Evolutionary conservation across 352 stramenopile genomes (phyloP).

Genomic region (Phytophthora constricta): DNA sequence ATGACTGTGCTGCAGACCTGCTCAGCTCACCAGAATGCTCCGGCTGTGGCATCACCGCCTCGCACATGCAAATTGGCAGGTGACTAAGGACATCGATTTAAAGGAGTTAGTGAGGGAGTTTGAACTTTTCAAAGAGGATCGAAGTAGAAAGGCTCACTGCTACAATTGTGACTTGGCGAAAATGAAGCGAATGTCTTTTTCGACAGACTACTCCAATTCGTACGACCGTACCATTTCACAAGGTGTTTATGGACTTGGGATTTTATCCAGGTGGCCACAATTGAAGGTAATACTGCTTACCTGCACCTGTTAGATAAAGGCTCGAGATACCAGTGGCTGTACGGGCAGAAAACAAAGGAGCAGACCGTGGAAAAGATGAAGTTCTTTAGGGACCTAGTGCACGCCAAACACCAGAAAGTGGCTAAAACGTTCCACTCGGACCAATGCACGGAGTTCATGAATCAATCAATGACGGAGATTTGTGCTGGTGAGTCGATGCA

Average conservation of each 20-base stretch:
- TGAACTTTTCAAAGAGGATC: neutral
- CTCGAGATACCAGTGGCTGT: slow-evolving; percentile 16
- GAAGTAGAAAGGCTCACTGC: neutral
- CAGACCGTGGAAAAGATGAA: slow-evolving; percentile 6
- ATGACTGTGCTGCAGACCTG: neutral
- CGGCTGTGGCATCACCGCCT: slow-evolving; percentile 7
- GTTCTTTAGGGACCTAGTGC: neutral
- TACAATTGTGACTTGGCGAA: slow-evolving; percentile 21
- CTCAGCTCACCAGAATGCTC: neutral
- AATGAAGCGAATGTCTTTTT: slow-evolving; percentile 23
- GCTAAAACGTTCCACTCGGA: slow-evolving; percentile 9
- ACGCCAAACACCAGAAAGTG: neutral
- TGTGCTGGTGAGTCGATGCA: slow-evolving; percentile 13
- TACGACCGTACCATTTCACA: slow-evolving; percentile 1
- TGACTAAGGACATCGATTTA: slow-evolving; percentile 4
- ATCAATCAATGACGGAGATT: neutral
- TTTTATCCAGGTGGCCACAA: neutral
- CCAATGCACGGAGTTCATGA: slow-evolving; percentile 4
- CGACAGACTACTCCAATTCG: neutral
- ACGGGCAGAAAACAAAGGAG: slow-evolving; percentile 16
- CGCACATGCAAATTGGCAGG: slow-evolving; percentile 11
- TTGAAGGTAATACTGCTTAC: slow-evolving; percentile 12
- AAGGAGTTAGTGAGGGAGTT: slow-evolving; percentile 10
- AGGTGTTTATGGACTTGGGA: slow-evolving; percentile 13
- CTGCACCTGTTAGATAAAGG: slow-evolving; percentile 17